These are phyloP conservation scores for Pythium vanterpoolii DNA, from an alignment of 352 stramenopile species.

Conservation along the genomic window DNA sequence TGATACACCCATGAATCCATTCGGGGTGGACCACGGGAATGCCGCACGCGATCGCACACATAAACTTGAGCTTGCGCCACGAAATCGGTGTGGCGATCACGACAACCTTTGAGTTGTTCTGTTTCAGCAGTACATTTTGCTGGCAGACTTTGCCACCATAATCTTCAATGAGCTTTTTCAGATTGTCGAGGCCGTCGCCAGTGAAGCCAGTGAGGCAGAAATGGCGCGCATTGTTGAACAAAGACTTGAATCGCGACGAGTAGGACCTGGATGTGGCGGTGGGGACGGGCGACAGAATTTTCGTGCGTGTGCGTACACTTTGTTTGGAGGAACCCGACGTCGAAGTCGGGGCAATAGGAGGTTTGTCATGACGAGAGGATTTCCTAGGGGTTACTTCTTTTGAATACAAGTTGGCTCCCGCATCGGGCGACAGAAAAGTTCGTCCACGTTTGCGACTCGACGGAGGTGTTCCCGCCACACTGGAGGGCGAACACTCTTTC, in stretches of 20 bases:
- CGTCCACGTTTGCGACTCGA: conserved; percentile 28
- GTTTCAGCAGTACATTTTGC: conserved; percentile 44
- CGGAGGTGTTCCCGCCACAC: conserved; percentile 7
- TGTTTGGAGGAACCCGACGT: conserved; percentile 28
- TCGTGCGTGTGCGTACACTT: conserved; percentile 46
- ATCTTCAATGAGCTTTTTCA: conserved; percentile 61
- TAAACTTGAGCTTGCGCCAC: conserved; percentile 81
- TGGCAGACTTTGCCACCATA: conserved; percentile 60
- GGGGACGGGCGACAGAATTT: conserved; percentile 46
- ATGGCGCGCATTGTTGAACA: conserved; percentile 75
- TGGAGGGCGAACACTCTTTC: neutral
- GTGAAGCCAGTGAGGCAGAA: conserved; percentile 77
- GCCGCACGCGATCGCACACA: conserved; percentile 73
- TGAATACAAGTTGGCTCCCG: conserved; percentile 4
- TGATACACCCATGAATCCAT: conserved; percentile 71
- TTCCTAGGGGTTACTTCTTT: conserved; percentile 19
- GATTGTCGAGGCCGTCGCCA: conserved; percentile 38
- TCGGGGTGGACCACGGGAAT: conserved; percentile 80
- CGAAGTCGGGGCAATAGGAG: neutral
- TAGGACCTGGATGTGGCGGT: conserved; percentile 34
- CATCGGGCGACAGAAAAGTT: conserved; percentile 30
- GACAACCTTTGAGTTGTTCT: conserved; percentile 46
- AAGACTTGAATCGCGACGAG: conserved; percentile 41
- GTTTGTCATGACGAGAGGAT: neutral
- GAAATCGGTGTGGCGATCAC: conserved; percentile 73